phyloP scores from a whole-genome alignment of 208 protist species.

The Vickermania spadyakhi region DNA sequence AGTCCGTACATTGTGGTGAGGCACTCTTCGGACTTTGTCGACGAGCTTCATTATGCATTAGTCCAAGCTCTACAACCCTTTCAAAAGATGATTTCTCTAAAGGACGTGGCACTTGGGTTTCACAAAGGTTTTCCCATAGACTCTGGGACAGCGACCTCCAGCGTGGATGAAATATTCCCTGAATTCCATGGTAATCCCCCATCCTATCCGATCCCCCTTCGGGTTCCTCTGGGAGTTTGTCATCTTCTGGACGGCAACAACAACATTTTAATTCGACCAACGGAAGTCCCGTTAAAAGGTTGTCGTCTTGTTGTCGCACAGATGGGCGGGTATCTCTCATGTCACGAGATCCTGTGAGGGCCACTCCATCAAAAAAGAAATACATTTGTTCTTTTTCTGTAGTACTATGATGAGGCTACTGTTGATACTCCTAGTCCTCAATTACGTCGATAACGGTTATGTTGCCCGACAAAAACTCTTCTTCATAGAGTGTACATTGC shows the following conservation, averaged over 20 bases:
- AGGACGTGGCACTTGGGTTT: slow-evolving; percentile 54
- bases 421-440: too few species aligned
- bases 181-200: background rate
- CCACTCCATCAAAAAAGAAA: too few species aligned
- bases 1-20: slow-evolving; percentile 49
- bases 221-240: slow-evolving; percentile 66
- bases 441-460: too few species aligned
- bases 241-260: slow-evolving; percentile 11
- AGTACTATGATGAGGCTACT: too few species aligned
- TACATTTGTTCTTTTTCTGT: too few species aligned
- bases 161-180: background rate
- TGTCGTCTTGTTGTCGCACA: slow-evolving; percentile 66
- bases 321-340: slow-evolving; percentile 76
- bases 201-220: slow-evolving; percentile 3
- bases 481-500: too few species aligned
- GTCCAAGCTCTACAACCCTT: slow-evolving; percentile 27
- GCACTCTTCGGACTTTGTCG: slow-evolving; percentile 23
- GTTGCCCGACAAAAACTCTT: too few species aligned
- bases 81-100: slow-evolving; percentile 30
- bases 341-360: slow-evolving; percentile 50
- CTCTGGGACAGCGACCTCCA: slow-evolving; percentile 7
- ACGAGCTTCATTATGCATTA: slow-evolving; percentile 42
- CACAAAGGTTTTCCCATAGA: slow-evolving; percentile 53
- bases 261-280: slow-evolving; percentile 6
- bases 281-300: slow-evolving; percentile 40